A percentile compares a stretch with the other conserved stretches of the same genome.
phyloP scores from a whole-genome alignment of 1,284 basidiomycete genomes.

The Cutaneotrichosporon sp. region DNA sequence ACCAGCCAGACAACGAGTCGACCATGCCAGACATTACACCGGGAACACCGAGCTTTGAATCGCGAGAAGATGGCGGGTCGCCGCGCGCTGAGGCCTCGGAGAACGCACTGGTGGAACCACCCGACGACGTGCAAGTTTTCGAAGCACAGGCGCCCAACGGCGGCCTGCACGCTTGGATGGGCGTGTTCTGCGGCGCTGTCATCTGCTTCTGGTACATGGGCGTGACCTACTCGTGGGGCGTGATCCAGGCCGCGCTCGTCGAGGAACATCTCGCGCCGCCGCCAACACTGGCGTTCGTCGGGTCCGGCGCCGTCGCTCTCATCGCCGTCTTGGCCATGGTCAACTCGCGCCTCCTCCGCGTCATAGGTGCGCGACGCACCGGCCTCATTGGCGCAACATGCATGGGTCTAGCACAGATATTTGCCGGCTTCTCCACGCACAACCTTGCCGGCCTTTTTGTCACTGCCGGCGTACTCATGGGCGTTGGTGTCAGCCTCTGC shows the following conservation, averaged over 20 bases:
- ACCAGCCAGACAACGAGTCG: no score
- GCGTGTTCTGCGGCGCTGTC: not conserved
- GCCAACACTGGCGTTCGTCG: conserved; percentile 40
- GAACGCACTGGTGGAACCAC: no score
- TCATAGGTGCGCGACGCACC: conserved; percentile 27
- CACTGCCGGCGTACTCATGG: conserved; percentile 25
- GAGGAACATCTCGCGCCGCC: conserved; percentile 30
- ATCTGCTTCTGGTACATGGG: conserved; percentile 28
- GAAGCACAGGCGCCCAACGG: conserved; percentile 13
- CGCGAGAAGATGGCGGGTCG: no score
- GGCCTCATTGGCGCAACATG: conserved; percentile 26
- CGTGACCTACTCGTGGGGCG: conserved; percentile 38
- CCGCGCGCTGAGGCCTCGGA: no score
- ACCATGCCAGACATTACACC: no score
- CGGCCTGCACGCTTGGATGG: conserved; percentile 7
- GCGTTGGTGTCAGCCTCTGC: conserved; percentile 22
- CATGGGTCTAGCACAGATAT: conserved; percentile 30
- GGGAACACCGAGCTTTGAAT: no score
- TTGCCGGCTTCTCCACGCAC: conserved; percentile 25
- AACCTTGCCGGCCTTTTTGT: conserved; percentile 28
- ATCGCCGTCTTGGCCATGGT: conserved; percentile 35
- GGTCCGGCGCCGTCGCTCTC: conserved; percentile 28
- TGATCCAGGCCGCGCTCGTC: conserved; percentile 36
- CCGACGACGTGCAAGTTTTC: conserved; percentile 1
- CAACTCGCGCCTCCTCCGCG: conserved; percentile 31